These are phyloP conservation scores for Salix exigua DNA, from an alignment of 345 rosid genomes.

Conservation along the genomic window DNA sequence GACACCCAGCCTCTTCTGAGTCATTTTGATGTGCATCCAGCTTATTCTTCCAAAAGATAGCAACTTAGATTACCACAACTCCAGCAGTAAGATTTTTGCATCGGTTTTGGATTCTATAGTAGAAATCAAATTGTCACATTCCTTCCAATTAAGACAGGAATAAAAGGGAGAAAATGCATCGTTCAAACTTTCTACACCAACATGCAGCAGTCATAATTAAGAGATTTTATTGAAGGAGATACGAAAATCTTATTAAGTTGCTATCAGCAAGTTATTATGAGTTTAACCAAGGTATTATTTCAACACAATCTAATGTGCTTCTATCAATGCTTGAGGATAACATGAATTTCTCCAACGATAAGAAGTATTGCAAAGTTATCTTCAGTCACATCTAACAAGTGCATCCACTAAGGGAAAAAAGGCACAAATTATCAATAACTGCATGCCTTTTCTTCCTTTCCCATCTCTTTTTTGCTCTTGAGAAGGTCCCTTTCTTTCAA, in stretches of 20 bases:
- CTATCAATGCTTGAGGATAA: background rate
- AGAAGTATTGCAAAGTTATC: background rate
- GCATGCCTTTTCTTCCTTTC: background rate
- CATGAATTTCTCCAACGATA: background rate
- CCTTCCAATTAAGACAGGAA: background rate
- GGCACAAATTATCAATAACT: background rate
- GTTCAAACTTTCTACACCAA: background rate
- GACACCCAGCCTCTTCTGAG: background rate
- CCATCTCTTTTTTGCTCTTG: background rate
- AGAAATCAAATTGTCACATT: background rate
- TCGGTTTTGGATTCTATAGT: background rate
- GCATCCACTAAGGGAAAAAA: background rate
- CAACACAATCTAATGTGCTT: background rate
- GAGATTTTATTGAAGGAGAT: background rate
- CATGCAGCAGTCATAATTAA: background rate
- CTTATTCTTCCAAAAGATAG: background rate
- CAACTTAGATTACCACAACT: background rate
- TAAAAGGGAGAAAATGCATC: background rate
- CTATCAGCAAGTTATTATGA: background rate
- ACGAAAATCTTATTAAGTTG: background rate
- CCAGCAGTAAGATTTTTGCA: background rate
- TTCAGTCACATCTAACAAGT: constrained; percentile 1
- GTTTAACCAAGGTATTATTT: background rate
- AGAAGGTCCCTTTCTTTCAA: background rate
- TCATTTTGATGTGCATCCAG: background rate